Evolutionary conservation across 2,329 filamentous ascomycete species (phyloP).

Genomic region (Zymoseptoria crescenta): DNA sequence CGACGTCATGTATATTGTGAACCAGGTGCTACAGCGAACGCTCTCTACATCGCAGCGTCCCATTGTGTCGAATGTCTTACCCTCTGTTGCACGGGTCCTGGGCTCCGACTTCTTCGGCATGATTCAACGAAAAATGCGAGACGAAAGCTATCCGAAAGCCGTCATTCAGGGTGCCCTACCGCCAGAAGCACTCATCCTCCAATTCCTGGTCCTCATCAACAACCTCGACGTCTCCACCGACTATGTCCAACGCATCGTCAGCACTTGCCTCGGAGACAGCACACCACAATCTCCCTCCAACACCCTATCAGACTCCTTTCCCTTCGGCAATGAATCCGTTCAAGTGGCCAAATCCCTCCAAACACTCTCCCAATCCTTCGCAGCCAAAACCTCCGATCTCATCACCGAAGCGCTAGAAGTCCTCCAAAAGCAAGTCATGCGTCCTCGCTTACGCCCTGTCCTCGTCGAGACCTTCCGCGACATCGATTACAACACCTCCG

Average conservation of each 20-base stretch:
- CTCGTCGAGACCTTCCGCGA: constrained; percentile 86
- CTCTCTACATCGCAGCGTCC: constrained; percentile 76
- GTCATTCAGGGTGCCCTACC: constrained; percentile 71
- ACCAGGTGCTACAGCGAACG: constrained; percentile 78
- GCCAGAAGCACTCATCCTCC: constrained; percentile 78
- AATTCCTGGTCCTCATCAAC: constrained; percentile 90
- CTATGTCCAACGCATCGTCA: constrained; percentile 81
- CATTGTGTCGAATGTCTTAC: constrained; percentile 69
- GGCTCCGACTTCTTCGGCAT: constrained; percentile 89
- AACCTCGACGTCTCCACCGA: constrained; percentile 88
- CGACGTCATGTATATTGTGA: constrained; percentile 99
- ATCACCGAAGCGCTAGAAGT: constrained; percentile 77
- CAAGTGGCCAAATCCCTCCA: constrained; percentile 62
- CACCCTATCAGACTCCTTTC: constrained; percentile 55
- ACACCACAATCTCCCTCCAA: constrained; percentile 6
- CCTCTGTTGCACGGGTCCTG: constrained; percentile 71
- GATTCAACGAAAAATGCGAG: constrained; percentile 95
- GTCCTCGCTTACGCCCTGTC: constrained; percentile 73
- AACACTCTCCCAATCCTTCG: constrained; percentile 63
- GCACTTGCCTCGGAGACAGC: constrained; percentile 48
- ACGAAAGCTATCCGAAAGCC: constrained; percentile 84
- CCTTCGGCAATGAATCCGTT: constrained; percentile 66
- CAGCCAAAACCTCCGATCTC: constrained; percentile 70
- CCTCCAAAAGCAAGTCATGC: constrained; percentile 79
- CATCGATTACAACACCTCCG: constrained; percentile 68